Evolutionary conservation across 2,329 filamentous ascomycete species (phyloP).

Genomic region (Lasiodiplodia gonubiensis): DNA sequence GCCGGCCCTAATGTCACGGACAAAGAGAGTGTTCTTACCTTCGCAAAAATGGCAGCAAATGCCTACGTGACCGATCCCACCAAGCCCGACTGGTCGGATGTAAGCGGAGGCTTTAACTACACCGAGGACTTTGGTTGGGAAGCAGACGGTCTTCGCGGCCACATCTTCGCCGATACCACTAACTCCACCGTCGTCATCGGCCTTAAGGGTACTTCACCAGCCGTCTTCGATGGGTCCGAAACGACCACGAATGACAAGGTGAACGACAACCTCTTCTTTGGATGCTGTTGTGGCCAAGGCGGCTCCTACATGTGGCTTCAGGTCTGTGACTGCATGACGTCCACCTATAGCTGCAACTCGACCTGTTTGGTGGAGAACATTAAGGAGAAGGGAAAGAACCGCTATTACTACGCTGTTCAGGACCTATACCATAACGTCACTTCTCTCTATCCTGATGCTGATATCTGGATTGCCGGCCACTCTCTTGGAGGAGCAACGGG

Average conservation of each 20-base stretch:
- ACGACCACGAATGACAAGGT: constrained; percentile 97
- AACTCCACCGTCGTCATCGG: constrained; percentile 91
- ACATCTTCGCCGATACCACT: constrained; percentile 85
- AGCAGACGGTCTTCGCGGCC: constrained; percentile 83
- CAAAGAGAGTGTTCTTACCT: constrained; percentile 79
- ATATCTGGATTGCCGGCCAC: constrained; percentile 90
- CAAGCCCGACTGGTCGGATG: constrained; percentile 76
- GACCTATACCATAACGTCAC: constrained; percentile 94
- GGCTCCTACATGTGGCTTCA: constrained; percentile 88
- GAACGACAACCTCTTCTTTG: constrained; percentile 98
- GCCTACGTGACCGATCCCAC: constrained; percentile 80
- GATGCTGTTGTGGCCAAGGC: constrained; percentile 95
- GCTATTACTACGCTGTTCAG: constrained; percentile 87
- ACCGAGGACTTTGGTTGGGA: constrained; percentile 94
- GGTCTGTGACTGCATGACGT: constrained; percentile 89
- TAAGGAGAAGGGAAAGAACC: constrained; percentile 77
- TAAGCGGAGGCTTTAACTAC: constrained; percentile 76
- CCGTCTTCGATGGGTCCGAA: constrained; percentile 94
- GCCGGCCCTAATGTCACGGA: constrained; percentile 82
- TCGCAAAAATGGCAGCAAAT: constrained; percentile 88
- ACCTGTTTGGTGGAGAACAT: constrained; percentile 82
- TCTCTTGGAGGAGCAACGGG: constrained; percentile 89
- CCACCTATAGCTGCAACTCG: constrained; percentile 88
- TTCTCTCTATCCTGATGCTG: constrained; percentile 80
- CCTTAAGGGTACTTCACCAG: constrained; percentile 83